Evolutionary conservation across 2,329 filamentous ascomycete genomes (phyloP).

Genomic region (Onygenales sp.): DNA sequence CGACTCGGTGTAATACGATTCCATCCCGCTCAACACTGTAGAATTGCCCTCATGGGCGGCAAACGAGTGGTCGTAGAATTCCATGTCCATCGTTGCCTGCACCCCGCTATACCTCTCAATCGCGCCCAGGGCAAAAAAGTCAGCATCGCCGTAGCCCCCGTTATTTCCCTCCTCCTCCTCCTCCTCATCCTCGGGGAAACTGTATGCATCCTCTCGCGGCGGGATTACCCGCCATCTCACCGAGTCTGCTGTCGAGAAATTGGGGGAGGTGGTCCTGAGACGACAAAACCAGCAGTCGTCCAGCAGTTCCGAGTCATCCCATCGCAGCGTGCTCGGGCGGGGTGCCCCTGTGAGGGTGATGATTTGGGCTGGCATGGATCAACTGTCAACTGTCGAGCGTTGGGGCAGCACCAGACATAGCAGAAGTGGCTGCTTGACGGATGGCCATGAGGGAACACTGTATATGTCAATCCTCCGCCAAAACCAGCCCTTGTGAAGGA

Average conservation of each 20-base stretch:
- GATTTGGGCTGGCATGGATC: conserved; percentile 21
- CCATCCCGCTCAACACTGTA: conserved; percentile 4
- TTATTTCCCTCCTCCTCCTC: background rate
- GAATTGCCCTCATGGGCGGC: conserved; percentile 49
- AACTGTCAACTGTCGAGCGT: background rate
- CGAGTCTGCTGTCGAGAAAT: background rate
- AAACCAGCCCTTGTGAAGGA: too few relatives aligned
- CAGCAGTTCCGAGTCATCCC: conserved; percentile 44
- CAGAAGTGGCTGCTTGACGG: background rate
- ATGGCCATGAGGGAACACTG: background rate
- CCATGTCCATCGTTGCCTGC: conserved; percentile 21
- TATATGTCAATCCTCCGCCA: background rate
- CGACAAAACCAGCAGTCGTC: conserved; percentile 12
- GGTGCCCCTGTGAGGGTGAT: conserved; percentile 57
- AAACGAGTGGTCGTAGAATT: conserved; percentile 73
- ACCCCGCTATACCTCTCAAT: conserved; percentile 11
- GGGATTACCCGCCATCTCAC: conserved; percentile 9
- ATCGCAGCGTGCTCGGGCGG: conserved; percentile 42
- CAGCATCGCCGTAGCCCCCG: conserved; percentile 5
- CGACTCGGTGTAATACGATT: conserved; percentile 8
- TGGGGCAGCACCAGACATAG: background rate
- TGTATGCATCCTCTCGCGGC: background rate
- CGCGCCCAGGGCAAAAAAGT: conserved; percentile 11
- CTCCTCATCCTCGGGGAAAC: background rate
- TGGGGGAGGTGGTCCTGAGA: background rate